Evolutionary conservation across 257 asterid species (phyloP), one percentile per base, ranked within the genome.

Genomic region (Solanum chiquidenum): DNA sequence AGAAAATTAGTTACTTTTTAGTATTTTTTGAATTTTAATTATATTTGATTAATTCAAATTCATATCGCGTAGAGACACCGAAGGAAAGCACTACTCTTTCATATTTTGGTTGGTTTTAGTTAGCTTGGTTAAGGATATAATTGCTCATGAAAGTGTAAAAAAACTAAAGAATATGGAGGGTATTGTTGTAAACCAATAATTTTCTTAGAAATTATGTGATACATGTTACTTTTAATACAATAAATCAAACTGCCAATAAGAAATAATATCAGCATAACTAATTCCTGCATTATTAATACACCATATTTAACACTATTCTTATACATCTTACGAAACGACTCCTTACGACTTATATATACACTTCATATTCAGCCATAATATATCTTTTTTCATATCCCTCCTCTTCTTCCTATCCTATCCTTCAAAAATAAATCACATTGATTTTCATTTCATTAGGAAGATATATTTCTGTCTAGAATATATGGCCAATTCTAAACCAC

Each of bases 341-440:
- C 13, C 27, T 60, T 23, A 23, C 12, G 0, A 9, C 29, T 60
- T 13, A 20, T 58, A 4, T 60, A 52, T 52, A 66, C 1, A 25
- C 74, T 66, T 31, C 74, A 25, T 71, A 90, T 89, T 93, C 92
- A 87, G 89, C 93, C 96, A 92, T 93, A 90, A 5, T 9, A 2
- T 9, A 7, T 86, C 86, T 40, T 40, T 85, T 40, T 83, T 31
- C 64, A 74, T 31, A 34, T 42, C 83, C 87, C 83, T 83, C 87
- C 88, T 66, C 88, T 89, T 55, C 87, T 86, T 64, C 72, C 87
- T 75, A 77, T 87, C 89, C 75, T 85, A 31, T 86, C 86, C 88
- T 69, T 55, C 66, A 75, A 38, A 86, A 84, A 44, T 42, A 58
- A 71, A 27, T 68, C 1, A 27, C 27, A 27, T 64, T 60, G 7